Conservation (phyloP, 352 stramenopile species). For the Globisporangium sylvaticum region DNA sequence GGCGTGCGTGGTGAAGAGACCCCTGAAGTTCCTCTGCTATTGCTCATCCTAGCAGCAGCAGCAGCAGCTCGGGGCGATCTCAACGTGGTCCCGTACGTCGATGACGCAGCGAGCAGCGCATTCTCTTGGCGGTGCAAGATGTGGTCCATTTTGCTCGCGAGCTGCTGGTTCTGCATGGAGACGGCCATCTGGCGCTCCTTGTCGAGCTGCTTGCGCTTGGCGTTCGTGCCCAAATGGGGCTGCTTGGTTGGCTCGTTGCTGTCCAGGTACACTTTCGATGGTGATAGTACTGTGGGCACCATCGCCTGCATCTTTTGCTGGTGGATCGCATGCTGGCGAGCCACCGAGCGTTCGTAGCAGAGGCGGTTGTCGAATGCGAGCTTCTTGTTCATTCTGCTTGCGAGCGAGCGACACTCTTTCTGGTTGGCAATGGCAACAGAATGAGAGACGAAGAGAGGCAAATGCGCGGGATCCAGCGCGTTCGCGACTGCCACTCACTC, state of each 20-base stretch:
- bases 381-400: constrained; percentile 56
- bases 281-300: constrained; percentile 52
- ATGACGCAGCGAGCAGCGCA: constrained; percentile 38
- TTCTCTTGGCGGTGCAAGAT: constrained; percentile 68
- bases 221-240: constrained; percentile 45
- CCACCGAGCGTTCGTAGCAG: constrained; percentile 77
- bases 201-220: constrained; percentile 59
- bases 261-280: constrained; percentile 58
- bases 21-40: neutral
- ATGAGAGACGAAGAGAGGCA: neutral
- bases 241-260: constrained; percentile 42
- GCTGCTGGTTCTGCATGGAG: constrained; percentile 62
- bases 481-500: constrained; percentile 1
- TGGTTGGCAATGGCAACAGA: neutral
- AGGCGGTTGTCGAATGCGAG: constrained; percentile 78
- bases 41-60: neutral
- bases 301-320: constrained; percentile 62
- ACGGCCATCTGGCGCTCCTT: constrained; percentile 59
- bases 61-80: neutral
- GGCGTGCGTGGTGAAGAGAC: constrained; percentile 3
- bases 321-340: constrained; percentile 55
- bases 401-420: neutral
- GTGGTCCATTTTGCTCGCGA: constrained; percentile 69
- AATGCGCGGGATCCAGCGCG: neutral
- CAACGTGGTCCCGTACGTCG: constrained; percentile 5